Base-by-base conservation (phyloP, 768 basidiomycete species). In the Gyrodon lividus region DNA sequence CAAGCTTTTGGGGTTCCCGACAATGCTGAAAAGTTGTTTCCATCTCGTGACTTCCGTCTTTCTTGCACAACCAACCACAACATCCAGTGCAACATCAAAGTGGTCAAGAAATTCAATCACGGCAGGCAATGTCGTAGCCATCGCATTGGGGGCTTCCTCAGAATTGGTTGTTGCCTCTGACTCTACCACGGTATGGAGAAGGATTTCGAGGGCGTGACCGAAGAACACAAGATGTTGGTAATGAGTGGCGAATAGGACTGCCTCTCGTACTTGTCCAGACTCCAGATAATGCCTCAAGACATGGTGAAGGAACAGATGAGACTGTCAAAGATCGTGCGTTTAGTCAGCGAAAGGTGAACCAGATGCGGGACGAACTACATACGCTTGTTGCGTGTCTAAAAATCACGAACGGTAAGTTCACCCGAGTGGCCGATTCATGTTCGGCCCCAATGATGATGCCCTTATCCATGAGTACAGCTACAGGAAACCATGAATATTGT, bases 391-490 rank as follows among this genome's bases (percentile, higher is more conserved):
- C 81, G 69, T 96, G 89, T 45, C 93, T 81, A 72, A 96, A 98
- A 73, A 95, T 86, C 13, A 88, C 86, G 65, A 97, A 97, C 2
- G 93, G 83, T 8, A 98, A 72, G 50, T 86, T 89, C 22, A 77
- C 71, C 47, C 90, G 79, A 14, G 86, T 77, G 3, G 83, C 86
- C 3, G 83, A 81, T 67, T 99, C 96, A 51, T 94, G 83, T 58
- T 98, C 95, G 23, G 89, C 91, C 7, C 96, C 96, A 59, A 98
- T 94, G 57, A 99, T 93, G 58, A 99, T 97, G 1, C 95, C 96
- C 65, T 98, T 99, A 69, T 98, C 95, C 94, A 98, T 98, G 22
- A 99, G 79, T 6, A 94, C 93, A 51, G 96, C 96, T 98, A 60
- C 30, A 41, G 43, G 24, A 35, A 20, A 16, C 5, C 38, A 39